Base-by-base conservation (phyloP, 2,329 filamentous ascomycete species). In the Xylariaceae sp. region DNA sequence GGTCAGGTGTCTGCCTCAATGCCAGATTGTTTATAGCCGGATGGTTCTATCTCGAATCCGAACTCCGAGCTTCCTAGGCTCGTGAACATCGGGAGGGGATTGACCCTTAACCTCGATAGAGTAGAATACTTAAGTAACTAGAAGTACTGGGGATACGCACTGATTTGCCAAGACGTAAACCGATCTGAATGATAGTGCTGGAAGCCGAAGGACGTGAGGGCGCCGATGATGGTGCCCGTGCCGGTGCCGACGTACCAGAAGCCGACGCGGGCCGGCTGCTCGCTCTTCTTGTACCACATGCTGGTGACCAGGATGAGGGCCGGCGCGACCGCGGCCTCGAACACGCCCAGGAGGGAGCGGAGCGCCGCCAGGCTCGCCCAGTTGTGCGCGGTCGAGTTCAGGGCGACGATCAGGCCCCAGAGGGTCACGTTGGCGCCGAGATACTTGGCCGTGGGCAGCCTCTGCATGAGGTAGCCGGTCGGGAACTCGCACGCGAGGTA, bases 261-360 rank as follows among this genome's bases (percentile, higher is more conserved):
- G 4, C 72, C 70, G 10, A 77, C 68, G 2, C 76, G 65, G 14
- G 72, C 52, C 0, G 74, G 71, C 42, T 78, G 75, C 44, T 80
- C 74, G 4, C 64, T 63, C 38, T 64, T 61, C 38, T 65, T 69
- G 37, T 72, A 72, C 67, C 67, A 74, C 60, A 70, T 70, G 4
- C 62, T 61, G 1, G 70, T 74, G 35, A 75, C 65, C 11, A 75
- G 58, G 25, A 74, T 69, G 33, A 77, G 61, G 14, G 65, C 64
- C 0, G 72, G 72, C 1, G 68, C 66, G 8, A 76, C 65, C 6
- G 65, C 67, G 10, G 66, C 60, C 47, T 77, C 73, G 37, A 74
- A 72, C 27, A 62, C 62, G 11, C 72, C 72, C 1, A 75, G 56
- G 0, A 76, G 48, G 10, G 72, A 61, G 5, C 72, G 60, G 2